These are phyloP conservation scores for Claviceps pusilla DNA, from an alignment of 2,329 filamentous ascomycete species.

Conservation along the genomic window DNA sequence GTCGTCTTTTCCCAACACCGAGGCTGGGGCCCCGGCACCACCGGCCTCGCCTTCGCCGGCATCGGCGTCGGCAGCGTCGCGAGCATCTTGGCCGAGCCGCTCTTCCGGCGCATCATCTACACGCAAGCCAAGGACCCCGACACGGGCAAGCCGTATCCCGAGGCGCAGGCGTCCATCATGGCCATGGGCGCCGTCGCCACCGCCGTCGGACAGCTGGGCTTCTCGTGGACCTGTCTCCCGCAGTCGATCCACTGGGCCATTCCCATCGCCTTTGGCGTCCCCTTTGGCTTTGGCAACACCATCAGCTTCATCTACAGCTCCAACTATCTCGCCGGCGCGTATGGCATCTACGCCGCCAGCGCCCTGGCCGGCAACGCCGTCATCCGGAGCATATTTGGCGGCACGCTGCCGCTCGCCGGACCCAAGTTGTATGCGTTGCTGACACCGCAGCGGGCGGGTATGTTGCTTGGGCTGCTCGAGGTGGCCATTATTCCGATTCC, in stretches of 20 bases:
- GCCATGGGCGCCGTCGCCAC: slow-evolving; percentile 61
- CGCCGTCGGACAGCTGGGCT: slow-evolving; percentile 68
- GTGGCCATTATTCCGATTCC: slow-evolving; percentile 65
- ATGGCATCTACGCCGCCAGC: slow-evolving; percentile 68
- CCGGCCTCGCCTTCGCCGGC: slow-evolving; percentile 66
- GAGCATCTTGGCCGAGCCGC: slow-evolving; percentile 48
- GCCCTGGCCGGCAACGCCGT: slow-evolving; percentile 71
- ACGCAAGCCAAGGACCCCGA: slow-evolving; percentile 56
- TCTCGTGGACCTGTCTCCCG: slow-evolving; percentile 77
- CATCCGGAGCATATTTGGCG: slow-evolving; percentile 57
- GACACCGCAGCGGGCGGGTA: slow-evolving; percentile 65
- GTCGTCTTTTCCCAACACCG: slow-evolving; percentile 63
- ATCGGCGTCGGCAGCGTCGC: slow-evolving; percentile 48
- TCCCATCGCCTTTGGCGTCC: slow-evolving; percentile 62
- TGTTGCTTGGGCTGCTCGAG: slow-evolving; percentile 58
- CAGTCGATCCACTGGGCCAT: slow-evolving; percentile 65
- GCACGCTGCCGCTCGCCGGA: slow-evolving; percentile 61
- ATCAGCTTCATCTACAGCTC: slow-evolving; percentile 68
- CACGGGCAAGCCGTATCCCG: slow-evolving; percentile 59
- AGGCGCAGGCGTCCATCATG: slow-evolving; percentile 68
- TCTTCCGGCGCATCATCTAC: slow-evolving; percentile 66
- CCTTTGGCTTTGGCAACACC: slow-evolving; percentile 64
- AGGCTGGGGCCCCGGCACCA: slow-evolving; percentile 60
- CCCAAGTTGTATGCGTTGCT: slow-evolving; percentile 54
- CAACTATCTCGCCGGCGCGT: slow-evolving; percentile 66